These are phyloP conservation scores for Linderina pennispora DNA, from an alignment of 192 early-diverging fungal species.

Conservation along the genomic window DNA sequence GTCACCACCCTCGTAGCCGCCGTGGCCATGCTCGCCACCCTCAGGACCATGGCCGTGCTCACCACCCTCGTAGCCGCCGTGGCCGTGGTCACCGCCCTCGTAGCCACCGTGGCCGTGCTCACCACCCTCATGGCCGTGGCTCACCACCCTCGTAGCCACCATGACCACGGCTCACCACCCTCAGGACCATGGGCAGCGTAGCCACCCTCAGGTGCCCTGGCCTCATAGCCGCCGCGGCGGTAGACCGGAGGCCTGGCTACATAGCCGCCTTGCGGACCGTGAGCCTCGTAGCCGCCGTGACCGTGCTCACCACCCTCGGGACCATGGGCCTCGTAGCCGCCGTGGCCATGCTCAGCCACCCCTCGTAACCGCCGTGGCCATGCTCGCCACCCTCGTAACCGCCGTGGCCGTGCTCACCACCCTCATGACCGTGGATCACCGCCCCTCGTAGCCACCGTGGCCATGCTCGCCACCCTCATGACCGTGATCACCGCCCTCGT, in stretches of 20 bases:
- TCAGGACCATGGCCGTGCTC: neutral
- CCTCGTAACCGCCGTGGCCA: conserved; percentile 2
- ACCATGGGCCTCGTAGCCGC: neutral
- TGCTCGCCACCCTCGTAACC: neutral
- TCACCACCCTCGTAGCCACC: conserved; percentile 3
- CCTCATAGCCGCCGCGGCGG: no score
- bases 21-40: conserved; percentile 1
- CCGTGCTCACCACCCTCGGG: conserved; percentile 3
- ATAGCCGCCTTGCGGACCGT: no score
- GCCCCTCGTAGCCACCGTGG: conserved; percentile 6
- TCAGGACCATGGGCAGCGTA: neutral
- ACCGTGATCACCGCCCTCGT: neutral
- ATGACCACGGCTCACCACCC: conserved; percentile 3
- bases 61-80: neutral
- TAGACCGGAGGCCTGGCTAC: no score
- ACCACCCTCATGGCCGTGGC: no score
- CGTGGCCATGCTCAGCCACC: neutral
- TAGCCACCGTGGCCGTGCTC: no score
- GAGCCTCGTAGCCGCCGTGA: conserved; percentile 1
- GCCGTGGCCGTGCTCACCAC: conserved; percentile 2
- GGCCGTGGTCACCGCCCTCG: neutral
- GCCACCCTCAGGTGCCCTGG: conserved; percentile 1
- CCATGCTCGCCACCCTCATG: neutral
- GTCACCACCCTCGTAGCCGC: neutral
- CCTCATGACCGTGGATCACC: neutral